These are phyloP conservation scores for Hibiscus syriacus DNA, from an alignment of 345 rosid species.

Conservation along the genomic window DNA sequence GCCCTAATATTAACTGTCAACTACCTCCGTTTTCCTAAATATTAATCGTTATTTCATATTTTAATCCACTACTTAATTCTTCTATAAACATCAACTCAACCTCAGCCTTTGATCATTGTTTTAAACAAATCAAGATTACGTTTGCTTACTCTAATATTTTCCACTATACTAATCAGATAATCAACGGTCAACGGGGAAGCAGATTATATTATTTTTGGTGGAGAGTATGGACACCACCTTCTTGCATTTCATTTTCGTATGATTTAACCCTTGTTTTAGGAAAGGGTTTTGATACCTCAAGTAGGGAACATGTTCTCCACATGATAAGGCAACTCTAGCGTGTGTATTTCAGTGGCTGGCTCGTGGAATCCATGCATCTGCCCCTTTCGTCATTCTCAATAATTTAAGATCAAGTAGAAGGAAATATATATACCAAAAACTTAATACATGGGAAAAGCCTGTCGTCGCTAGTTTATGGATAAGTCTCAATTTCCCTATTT, in stretches of 20 bases:
- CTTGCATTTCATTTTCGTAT: not conserved
- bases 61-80: too few species aligned
- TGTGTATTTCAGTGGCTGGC: not conserved
- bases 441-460: not conserved
- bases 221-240: not conserved
- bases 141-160: not conserved
- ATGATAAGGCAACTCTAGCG: not conserved
- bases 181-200: not conserved
- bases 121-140: not conserved
- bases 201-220: not conserved
- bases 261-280: not conserved
- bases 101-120: not conserved
- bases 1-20: too few species aligned
- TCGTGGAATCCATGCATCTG: not conserved
- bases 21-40: not conserved
- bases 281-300: not conserved
- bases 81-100: not conserved
- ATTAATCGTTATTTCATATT: too few species aligned
- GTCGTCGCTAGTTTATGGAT: not conserved
- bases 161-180: too few species aligned
- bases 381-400: not conserved
- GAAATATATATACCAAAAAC: too few species aligned
- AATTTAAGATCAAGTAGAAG: not conserved
- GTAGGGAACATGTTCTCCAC: not conserved
- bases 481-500: not conserved